A percentile compares a stretch with the other conserved stretches of the same genome.
Conservation (phyloP, 768 basidiomycete genomes). For the Rhodocollybia butyracea region DNA sequence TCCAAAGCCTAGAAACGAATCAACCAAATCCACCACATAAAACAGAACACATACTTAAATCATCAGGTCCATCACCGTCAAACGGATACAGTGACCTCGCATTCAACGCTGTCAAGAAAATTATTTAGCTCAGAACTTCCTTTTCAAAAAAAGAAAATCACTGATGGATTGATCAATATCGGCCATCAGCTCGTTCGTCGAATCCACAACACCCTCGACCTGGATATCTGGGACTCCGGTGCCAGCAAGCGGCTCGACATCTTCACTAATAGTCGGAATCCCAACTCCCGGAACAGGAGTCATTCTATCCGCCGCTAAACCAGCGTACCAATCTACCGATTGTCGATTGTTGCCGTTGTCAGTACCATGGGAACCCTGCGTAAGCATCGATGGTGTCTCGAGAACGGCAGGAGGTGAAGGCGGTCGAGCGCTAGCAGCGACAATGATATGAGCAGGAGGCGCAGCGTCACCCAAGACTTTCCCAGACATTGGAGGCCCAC, state of each 20-base stretch:
- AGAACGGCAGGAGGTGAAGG: constrained; percentile 32
- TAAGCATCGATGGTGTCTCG: constrained; percentile 20
- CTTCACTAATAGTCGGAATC: constrained; percentile 56
- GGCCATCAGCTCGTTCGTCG: constrained; percentile 50
- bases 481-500: constrained; percentile 65
- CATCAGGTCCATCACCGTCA: constrained; percentile 82
- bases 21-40: not conserved
- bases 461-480: constrained; percentile 72
- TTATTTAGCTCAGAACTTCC: constrained; percentile 8
- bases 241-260: constrained; percentile 34
- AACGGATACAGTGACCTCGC: constrained; percentile 84
- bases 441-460: constrained; percentile 67
- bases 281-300: constrained; percentile 39
- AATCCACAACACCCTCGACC: constrained; percentile 41
- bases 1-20: constrained; percentile 55
- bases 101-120: constrained; percentile 51
- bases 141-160: constrained; percentile 28
- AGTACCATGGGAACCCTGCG: too few relatives aligned
- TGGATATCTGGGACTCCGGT: constrained; percentile 51
- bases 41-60: constrained; percentile 61
- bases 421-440: constrained; percentile 38
- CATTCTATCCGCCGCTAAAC: constrained; percentile 72
- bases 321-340: constrained; percentile 90
- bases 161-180: constrained; percentile 70
- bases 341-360: too few relatives aligned